Percentiles rank a stretch among this genome's conserved stretches.
phyloP scores from a whole-genome alignment of 805 yeast genomes.

The Wickerhamiella azyma region DNA sequence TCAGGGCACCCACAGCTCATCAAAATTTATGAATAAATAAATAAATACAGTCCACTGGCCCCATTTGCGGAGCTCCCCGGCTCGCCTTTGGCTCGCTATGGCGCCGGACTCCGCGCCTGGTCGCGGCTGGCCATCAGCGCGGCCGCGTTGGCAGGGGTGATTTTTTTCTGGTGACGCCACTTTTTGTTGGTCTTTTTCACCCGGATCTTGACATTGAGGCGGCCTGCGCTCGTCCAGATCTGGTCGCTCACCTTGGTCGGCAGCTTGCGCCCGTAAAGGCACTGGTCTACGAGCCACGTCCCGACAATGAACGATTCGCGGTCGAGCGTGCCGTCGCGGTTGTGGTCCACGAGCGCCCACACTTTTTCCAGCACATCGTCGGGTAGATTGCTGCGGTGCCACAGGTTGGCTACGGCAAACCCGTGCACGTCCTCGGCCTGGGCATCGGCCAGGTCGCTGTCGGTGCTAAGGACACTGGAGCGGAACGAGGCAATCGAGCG shows the following conservation, averaged over 20 bases:
- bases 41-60: neutral
- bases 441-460: neutral
- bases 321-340: constrained; percentile 56
- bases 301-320: constrained; percentile 85
- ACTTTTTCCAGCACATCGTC: constrained; percentile 43
- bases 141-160: constrained; percentile 2
- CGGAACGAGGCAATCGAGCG: constrained; percentile 1
- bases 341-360: constrained; percentile 50
- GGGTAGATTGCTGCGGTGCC: constrained; percentile 68
- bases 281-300: constrained; percentile 95
- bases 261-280: constrained; percentile 81
- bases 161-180: constrained; percentile 1
- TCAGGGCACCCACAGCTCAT: no score
- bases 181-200: constrained; percentile 17
- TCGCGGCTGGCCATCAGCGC: constrained; percentile 5
- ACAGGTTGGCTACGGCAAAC: constrained; percentile 57
- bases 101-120: constrained; percentile 5
- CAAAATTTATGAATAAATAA: neutral
- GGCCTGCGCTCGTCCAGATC: constrained; percentile 67
- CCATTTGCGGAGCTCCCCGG: no score
- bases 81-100: no score
- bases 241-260: constrained; percentile 54
- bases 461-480: neutral
- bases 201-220: constrained; percentile 28
- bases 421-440: constrained; percentile 33